Percentiles rank a stretch among this genome's conserved stretches.
phyloP scores from a whole-genome alignment of 306 rosid genomes.

The Vigna reflexopilosa region DNA sequence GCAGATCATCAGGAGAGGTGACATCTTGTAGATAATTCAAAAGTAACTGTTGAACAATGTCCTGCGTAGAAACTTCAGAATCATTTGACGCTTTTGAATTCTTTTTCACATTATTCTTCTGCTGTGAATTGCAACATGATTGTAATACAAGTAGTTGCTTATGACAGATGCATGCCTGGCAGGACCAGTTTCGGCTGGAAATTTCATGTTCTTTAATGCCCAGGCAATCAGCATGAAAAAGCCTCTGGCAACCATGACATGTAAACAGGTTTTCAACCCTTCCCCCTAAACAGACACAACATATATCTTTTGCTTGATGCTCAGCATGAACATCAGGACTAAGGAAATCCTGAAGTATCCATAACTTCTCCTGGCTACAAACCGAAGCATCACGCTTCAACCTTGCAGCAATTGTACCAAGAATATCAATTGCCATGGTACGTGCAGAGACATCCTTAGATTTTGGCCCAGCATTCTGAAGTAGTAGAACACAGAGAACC shows the following conservation, averaged over 20 bases:
- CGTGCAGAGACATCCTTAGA: constrained; percentile 91
- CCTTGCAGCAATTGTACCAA: constrained; percentile 98
- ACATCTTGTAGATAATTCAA: constrained; percentile 88
- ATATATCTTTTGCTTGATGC: constrained; percentile 63
- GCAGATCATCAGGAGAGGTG: constrained; percentile 81
- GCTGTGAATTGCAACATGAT: constrained; percentile 84
- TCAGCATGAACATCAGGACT: constrained; percentile 52
- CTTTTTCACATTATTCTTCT: constrained; percentile 62
- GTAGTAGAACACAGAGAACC: constrained; percentile 91
- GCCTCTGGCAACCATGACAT: constrained; percentile 83
- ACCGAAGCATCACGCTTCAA: constrained; percentile 91
- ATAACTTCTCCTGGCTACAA: constrained; percentile 76
- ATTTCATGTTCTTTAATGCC: constrained; percentile 80
- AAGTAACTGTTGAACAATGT: constrained; percentile 92
- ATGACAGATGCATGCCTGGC: constrained; percentile 80
- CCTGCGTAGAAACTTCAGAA: constrained; percentile 60
- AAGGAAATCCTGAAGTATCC: constrained; percentile 79
- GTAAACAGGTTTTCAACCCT: constrained; percentile 61
- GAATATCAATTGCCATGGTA: constrained; percentile 92
- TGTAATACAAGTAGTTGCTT: constrained; percentile 86
- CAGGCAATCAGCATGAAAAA: constrained; percentile 87
- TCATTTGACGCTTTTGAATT: constrained; percentile 51
- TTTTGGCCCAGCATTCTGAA: constrained; percentile 89
- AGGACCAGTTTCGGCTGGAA: constrained; percentile 79
- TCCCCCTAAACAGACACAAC: constrained; percentile 79